phyloP scores from a whole-genome alignment of 305 asterid genomes.

The Lippia alba region DNA sequence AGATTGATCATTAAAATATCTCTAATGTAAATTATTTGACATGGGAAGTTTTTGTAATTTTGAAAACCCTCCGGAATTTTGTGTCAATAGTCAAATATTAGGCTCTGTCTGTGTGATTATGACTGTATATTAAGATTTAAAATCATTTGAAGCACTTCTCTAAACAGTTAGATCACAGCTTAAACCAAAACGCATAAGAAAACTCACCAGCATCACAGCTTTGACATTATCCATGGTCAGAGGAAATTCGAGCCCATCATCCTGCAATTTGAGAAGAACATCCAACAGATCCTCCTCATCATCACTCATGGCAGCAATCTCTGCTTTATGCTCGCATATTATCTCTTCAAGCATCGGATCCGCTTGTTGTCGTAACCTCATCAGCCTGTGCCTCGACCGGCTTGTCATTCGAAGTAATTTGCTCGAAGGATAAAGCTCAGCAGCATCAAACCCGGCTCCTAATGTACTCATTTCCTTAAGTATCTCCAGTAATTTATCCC shows the following conservation, averaged over 20 bases:
- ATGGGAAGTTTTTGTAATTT: no score
- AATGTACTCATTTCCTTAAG: background rate
- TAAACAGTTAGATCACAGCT: no score
- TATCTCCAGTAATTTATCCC: background rate
- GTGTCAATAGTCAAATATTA: no score
- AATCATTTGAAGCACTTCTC: no score
- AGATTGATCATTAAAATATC: no score
- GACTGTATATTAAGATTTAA: no score
- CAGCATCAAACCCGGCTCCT: background rate
- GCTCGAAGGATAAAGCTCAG: background rate
- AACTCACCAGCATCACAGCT: conserved; percentile 27
- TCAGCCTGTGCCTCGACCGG: background rate
- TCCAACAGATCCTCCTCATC: conserved; percentile 34
- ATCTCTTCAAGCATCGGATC: background rate
- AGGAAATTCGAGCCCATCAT: conserved; percentile 17
- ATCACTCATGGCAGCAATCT: background rate
- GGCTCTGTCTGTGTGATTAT: no score
- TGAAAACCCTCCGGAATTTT: no score
- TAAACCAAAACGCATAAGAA: background rate
- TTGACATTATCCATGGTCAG: conserved; percentile 32
- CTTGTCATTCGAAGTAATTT: background rate
- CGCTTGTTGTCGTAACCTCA: background rate
- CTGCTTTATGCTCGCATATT: background rate
- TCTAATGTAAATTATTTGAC: no score
- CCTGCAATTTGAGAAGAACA: conserved; percentile 37